phyloP scores from a whole-genome alignment of 1,139 yeast genomes.

The Pichia sp. region DNA sequence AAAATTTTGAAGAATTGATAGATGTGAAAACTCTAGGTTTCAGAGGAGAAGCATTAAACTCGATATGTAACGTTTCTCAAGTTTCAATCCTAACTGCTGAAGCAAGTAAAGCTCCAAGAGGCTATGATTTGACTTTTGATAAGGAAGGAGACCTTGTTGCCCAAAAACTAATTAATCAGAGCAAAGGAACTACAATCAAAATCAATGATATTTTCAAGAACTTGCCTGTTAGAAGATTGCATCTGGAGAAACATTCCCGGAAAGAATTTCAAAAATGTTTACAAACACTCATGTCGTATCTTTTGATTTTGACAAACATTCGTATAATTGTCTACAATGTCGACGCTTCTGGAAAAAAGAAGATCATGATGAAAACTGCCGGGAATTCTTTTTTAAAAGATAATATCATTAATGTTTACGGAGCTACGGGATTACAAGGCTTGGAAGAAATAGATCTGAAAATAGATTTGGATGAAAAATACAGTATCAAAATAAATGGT shows the following conservation, averaged over 20 bases:
- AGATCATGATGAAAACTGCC: constrained; percentile 45
- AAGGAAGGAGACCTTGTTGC: constrained; percentile 46
- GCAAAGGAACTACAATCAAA: constrained; percentile 55
- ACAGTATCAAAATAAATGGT: constrained; percentile 47
- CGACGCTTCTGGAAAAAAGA: constrained; percentile 45
- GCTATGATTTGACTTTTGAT: constrained; percentile 50
- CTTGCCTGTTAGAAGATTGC: constrained; percentile 72
- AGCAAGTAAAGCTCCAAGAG: constrained; percentile 48
- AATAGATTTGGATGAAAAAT: constrained; percentile 18
- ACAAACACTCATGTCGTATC: constrained; percentile 59
- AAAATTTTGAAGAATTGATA: constrained; percentile 51
- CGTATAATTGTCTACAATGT: constrained; percentile 58
- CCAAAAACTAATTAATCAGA: constrained; percentile 44
- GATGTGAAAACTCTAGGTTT: constrained; percentile 63
- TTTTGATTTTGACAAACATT: constrained; percentile 54
- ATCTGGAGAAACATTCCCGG: constrained; percentile 61
- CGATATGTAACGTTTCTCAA: constrained; percentile 53
- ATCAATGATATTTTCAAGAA: constrained; percentile 53
- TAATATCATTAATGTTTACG: constrained; percentile 65
- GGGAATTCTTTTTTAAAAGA: constrained; percentile 47
- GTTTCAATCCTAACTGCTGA: constrained; percentile 56
- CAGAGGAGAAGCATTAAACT: constrained; percentile 81
- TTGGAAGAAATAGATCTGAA: constrained; percentile 42
- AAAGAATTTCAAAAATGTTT: constrained; percentile 70
- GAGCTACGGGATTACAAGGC: constrained; percentile 58